These are phyloP conservation scores for Apiotrichum domesticum DNA, from an alignment of 1,284 basidiomycete genomes.

Conservation along the genomic window DNA sequence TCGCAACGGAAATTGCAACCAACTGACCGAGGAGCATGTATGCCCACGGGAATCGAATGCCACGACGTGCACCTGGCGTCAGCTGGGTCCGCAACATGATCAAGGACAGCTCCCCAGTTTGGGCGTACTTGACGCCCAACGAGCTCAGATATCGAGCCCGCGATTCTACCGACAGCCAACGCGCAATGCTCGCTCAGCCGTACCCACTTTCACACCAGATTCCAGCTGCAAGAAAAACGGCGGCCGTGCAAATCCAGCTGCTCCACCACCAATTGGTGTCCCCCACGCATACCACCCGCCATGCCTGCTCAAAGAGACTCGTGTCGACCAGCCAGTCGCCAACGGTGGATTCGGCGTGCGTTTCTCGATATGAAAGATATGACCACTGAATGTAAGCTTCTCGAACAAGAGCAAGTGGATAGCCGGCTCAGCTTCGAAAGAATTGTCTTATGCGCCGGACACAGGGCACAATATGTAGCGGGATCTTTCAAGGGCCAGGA, in stretches of 20 bases:
- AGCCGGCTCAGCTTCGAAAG: too few relatives aligned
- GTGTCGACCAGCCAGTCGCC: conserved; percentile 59
- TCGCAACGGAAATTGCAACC: conserved; percentile 65
- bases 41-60: conserved; percentile 58
- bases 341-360: conserved; percentile 27
- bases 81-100: neutral
- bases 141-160: too few relatives aligned
- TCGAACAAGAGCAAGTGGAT: neutral
- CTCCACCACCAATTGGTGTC: conserved; percentile 66
- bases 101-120: too few relatives aligned
- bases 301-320: conserved; percentile 61
- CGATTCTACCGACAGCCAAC: too few relatives aligned
- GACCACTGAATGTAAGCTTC: conserved; percentile 52
- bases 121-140: too few relatives aligned
- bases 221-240: conserved; percentile 59
- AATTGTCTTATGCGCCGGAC: too few relatives aligned
- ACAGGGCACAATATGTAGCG: too few relatives aligned
- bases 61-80: conserved; percentile 48
- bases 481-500: too few relatives aligned
- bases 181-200: neutral
- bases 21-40: conserved; percentile 71
- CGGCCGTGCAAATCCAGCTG: conserved; percentile 64
- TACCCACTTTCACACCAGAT: conserved; percentile 55
- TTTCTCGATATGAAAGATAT: conserved; percentile 50
- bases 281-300: conserved; percentile 52